Evolutionary conservation across 2,329 filamentous ascomycete genomes (phyloP).

Genomic region (Cytospora chrysosperma): DNA sequence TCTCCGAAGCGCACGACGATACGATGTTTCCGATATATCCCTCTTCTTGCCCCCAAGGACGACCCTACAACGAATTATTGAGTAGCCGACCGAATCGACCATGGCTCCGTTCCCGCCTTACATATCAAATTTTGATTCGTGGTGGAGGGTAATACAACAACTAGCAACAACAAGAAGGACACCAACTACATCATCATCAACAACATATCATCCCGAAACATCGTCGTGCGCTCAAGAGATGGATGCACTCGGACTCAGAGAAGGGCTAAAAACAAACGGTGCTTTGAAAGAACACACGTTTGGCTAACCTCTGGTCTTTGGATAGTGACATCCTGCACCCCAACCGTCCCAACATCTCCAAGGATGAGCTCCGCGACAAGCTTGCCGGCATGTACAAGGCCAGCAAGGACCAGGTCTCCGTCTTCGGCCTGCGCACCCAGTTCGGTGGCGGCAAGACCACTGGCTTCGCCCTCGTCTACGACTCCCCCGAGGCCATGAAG

Average conservation of each 20-base stretch:
- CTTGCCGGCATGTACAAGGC: conserved; percentile 96
- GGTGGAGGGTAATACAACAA: too few species aligned
- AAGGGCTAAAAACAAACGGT: neutral
- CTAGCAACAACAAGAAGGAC: too few species aligned
- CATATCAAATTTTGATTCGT: too few species aligned
- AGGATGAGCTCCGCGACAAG: conserved; percentile 97
- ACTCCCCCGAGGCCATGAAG: conserved; percentile 97
- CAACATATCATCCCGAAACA: neutral
- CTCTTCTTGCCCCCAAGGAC: neutral
- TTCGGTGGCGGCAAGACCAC: conserved; percentile 99
- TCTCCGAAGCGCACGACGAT: neutral
- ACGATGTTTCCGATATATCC: neutral
- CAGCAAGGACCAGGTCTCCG: conserved; percentile 94
- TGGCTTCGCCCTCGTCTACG: conserved; percentile 98
- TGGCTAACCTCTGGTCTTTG: neutral
- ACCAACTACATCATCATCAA: too few species aligned
- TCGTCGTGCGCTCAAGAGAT: neutral
- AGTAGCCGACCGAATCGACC: neutral
- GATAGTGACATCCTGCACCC: conserved; percentile 98
- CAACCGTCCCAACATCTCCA: conserved; percentile 96
- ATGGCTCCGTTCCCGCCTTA: neutral
- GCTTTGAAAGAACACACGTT: neutral
- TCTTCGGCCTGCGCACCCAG: conserved; percentile 98
- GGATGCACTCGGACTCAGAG: neutral
- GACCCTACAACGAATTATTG: neutral